Base-by-base conservation (phyloP, 345 rosid species). In the Erucastrum elatum region DNA sequence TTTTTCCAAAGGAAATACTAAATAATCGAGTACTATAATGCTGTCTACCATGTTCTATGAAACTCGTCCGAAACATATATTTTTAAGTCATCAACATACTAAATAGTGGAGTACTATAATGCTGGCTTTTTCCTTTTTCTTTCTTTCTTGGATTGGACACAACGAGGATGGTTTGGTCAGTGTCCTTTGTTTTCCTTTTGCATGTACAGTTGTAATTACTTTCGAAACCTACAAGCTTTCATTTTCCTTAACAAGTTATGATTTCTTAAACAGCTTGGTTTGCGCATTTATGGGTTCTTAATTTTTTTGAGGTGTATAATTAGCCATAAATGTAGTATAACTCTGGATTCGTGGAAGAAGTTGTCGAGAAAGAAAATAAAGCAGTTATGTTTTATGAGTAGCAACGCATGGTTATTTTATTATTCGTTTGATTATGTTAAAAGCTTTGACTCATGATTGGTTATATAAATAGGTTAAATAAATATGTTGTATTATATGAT, bases 101-200 rank as follows among this genome's bases (percentile, higher is more conserved):
- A 21, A 21, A 21, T 21, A 21, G 21, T 21, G 21, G 21, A 21
- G 21, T 21, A 21, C 21, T 21, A 21, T 21, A 21, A 21, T 21
- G 21, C 21, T 21, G 66, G 37, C 51, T 62, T 35, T 63, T 58
- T 29, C 64, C 39, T 5, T 26, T 70, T 27, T 51, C 13, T 49
- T 29, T 58, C 4, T 64, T 70, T 58, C 68, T 75, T 75, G n/a
- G 83, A 80, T 70, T 70, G 27, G 83, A 80, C 80, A 80, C 64
- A 64, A 70, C 83, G 66, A 75, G 63, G 46, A 70, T 70, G 26
- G 73, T 58, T 63, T 70, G 80, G 76, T 65, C 75, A 63, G 30
- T 64, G 79, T 70, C 78, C 65, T 66, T 65, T 5, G 1, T 41
- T 61, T 61, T 73, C 17, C 2, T 72, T 64, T 60, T 53, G 9